These are phyloP conservation scores for Metarhizium sp. DNA, from an alignment of 2,329 filamentous ascomycete genomes.

Conservation along the genomic window DNA sequence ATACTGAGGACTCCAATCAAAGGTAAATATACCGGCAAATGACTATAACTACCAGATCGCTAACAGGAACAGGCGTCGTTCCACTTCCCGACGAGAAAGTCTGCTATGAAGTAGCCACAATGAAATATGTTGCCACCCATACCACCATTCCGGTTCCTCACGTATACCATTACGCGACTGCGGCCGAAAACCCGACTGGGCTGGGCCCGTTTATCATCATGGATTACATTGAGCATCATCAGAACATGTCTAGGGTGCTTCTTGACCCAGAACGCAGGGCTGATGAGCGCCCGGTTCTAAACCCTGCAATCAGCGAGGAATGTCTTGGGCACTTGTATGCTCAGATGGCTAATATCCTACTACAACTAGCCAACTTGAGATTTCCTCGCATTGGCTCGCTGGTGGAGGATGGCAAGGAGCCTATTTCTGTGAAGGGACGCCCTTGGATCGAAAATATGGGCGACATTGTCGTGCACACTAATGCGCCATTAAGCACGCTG, in stretches of 20 bases:
- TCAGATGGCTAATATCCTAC: conserved; percentile 31
- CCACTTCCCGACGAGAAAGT: conserved; percentile 26
- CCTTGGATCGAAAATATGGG: conserved; percentile 32
- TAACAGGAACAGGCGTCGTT: conserved; percentile 15
- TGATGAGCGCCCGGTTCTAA: conserved; percentile 19
- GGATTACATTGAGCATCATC: conserved; percentile 22
- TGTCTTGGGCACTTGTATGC: conserved; percentile 25
- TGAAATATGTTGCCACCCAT: conserved; percentile 20
- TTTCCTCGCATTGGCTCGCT: conserved; percentile 30
- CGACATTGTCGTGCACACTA: conserved; percentile 17
- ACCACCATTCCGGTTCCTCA: conserved; percentile 25
- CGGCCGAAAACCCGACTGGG: conserved; percentile 20
- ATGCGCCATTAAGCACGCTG: conserved; percentile 13
- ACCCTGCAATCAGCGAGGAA: conserved; percentile 22
- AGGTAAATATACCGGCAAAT: not conserved
- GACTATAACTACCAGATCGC: conserved; percentile 21
- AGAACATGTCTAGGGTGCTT: conserved; percentile 18
- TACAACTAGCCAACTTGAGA: conserved; percentile 26
- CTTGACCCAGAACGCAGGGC: conserved; percentile 13
- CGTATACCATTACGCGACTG: conserved; percentile 20
- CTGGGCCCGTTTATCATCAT: conserved; percentile 29
- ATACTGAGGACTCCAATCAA: conserved; percentile 1
- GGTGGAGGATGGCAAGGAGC: conserved; percentile 10
- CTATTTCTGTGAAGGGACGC: conserved; percentile 13
- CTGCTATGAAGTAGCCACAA: conserved; percentile 24